phyloP scores from a whole-genome alignment of 345 rosid genomes.

The Mangifera indica region DNA sequence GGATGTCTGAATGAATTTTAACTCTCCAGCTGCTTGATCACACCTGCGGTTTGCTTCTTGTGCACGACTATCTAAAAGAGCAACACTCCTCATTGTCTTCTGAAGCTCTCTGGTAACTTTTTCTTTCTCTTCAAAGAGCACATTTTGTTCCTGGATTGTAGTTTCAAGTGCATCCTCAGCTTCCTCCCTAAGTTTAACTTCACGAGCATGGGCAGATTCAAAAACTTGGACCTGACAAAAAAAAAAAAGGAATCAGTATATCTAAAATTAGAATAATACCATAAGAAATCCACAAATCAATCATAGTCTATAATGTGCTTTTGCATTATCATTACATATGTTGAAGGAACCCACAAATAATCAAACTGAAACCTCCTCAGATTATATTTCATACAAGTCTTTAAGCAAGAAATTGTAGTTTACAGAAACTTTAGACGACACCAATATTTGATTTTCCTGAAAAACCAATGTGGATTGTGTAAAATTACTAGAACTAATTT shows the following conservation, averaged over 20 bases:
- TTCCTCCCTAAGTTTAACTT: conserved; percentile 43
- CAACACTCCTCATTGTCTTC: conserved; percentile 51
- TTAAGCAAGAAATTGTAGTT: neutral
- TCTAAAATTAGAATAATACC: neutral
- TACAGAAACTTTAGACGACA: neutral
- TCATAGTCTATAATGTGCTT: neutral
- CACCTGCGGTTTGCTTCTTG: conserved; percentile 46
- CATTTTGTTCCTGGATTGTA: conserved; percentile 37
- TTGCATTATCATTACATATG: neutral
- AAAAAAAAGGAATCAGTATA: conserved; percentile 9
- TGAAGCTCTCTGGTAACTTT: conserved; percentile 42
- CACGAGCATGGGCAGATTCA: conserved; percentile 43
- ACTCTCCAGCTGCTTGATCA: conserved; percentile 54
- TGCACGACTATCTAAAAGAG: conserved; percentile 52
- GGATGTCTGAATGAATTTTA: conserved; percentile 46
- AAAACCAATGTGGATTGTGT: neutral
- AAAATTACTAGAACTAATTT: neutral
- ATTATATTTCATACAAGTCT: neutral
- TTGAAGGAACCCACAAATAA: neutral
- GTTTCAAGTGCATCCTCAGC: conserved; percentile 46
- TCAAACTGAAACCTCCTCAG: neutral
- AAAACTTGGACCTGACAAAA: conserved; percentile 44
- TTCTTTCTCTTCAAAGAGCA: conserved; percentile 49
- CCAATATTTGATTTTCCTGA: neutral
- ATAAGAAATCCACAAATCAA: conserved; percentile 4